Evolutionary conservation across 2,329 filamentous ascomycete genomes (phyloP).

Genomic region (Daldinia sp.): DNA sequence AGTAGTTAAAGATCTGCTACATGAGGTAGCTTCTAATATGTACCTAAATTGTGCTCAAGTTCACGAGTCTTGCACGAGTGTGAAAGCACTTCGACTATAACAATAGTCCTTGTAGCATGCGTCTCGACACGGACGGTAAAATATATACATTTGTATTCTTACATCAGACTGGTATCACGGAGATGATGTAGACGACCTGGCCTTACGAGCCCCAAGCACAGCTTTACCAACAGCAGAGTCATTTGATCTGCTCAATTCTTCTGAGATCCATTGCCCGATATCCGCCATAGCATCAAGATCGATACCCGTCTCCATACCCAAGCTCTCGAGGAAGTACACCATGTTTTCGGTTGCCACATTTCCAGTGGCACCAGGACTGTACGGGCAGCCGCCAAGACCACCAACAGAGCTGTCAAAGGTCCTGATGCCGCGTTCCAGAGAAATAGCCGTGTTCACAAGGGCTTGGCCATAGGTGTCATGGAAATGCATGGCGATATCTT

Average conservation of each 20-base stretch:
- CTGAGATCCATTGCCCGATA: slow-evolving; percentile 70
- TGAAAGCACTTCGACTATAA: background rate
- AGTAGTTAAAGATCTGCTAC: background rate
- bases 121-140: background rate
- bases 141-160: slow-evolving; percentile 20
- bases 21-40: background rate
- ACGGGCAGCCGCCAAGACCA: slow-evolving; percentile 76
- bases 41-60: background rate
- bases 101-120: background rate
- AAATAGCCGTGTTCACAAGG: slow-evolving; percentile 73
- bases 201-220: slow-evolving; percentile 49
- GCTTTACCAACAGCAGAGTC: slow-evolving; percentile 53
- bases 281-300: slow-evolving; percentile 65
- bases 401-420: slow-evolving; percentile 76
- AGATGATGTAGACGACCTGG: slow-evolving; percentile 20
- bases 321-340: slow-evolving; percentile 61
- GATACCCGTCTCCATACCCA: slow-evolving; percentile 71
- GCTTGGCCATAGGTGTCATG: slow-evolving; percentile 80
- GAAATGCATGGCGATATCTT: slow-evolving; percentile 75
- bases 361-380: slow-evolving; percentile 75
- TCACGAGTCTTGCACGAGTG: background rate
- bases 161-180: background rate
- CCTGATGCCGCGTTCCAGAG: slow-evolving; percentile 71
- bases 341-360: slow-evolving; percentile 67
- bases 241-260: slow-evolving; percentile 61